Conservation (phyloP, 2,329 filamentous ascomycete species). For the Calonectria fujianensis region DNA sequence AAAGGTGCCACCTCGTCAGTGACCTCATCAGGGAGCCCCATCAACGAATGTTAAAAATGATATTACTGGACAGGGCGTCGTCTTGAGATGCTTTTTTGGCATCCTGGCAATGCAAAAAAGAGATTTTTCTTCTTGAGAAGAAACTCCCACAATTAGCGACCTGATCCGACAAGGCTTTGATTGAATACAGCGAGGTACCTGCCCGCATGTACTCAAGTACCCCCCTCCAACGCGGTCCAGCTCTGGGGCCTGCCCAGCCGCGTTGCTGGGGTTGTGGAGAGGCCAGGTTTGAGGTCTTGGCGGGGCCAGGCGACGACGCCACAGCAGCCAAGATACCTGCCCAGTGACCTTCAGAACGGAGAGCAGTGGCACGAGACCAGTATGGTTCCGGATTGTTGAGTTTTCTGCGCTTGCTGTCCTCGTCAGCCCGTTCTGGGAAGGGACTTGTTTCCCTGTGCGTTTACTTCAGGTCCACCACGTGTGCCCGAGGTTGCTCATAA, state of each 20-base stretch:
- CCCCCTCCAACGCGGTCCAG: conserved; percentile 10
- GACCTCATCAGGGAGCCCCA: conserved; percentile 25
- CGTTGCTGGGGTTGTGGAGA: conserved; percentile 41
- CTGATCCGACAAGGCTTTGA: too few species aligned
- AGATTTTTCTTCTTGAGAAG: too few species aligned
- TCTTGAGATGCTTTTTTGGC: not conserved
- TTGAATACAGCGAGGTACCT: not conserved
- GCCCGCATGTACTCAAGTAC: conserved; percentile 4
- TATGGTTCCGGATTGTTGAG: not conserved
- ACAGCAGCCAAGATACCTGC: conserved; percentile 34
- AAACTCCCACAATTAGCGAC: not conserved
- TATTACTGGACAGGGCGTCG: conserved; percentile 15
- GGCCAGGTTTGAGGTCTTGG: conserved; percentile 34
- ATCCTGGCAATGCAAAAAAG: not conserved
- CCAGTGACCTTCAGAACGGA: conserved; percentile 8
- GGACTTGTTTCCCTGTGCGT: not conserved
- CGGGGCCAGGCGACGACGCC: conserved; percentile 38
- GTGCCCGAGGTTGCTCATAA: conserved; percentile 8
- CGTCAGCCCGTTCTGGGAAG: not conserved
- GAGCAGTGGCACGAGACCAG: conserved; percentile 35
- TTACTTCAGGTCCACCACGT: not conserved
- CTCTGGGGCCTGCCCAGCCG: conserved; percentile 14
- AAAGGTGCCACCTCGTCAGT: conserved; percentile 30
- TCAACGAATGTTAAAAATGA: conserved; percentile 26
- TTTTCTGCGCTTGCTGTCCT: not conserved